These are phyloP conservation scores for Kwoniella newhampshirensis DNA, from an alignment of 768 basidiomycete genomes.

Conservation along the genomic window DNA sequence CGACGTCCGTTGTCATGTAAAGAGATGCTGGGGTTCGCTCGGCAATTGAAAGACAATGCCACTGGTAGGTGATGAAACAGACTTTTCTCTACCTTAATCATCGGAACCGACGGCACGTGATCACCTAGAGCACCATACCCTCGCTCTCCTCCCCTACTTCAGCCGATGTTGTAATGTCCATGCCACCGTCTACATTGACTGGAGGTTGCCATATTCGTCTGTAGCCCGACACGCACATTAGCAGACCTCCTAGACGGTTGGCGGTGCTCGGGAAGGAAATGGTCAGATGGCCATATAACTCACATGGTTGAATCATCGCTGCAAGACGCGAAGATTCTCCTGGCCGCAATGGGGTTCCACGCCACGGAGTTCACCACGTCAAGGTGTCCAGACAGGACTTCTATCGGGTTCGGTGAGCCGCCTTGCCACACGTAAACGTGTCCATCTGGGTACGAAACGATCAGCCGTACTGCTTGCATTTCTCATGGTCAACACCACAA, in stretches of 20 bases:
- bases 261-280: too few species aligned
- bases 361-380: constrained; percentile 89
- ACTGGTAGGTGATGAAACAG: too few species aligned
- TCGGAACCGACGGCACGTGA: too few species aligned
- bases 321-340: constrained; percentile 88
- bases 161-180: background rate
- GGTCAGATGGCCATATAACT: constrained; percentile 19
- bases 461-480: background rate
- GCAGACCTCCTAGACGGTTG: too few species aligned
- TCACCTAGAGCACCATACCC: constrained; percentile 5
- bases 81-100: too few species aligned
- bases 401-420: constrained; percentile 76
- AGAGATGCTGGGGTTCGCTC: too few species aligned
- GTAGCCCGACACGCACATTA: background rate
- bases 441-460: constrained; percentile 63
- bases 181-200: background rate
- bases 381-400: constrained; percentile 84
- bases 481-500: constrained; percentile 2
- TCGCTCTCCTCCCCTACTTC: background rate
- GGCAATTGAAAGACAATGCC: too few species aligned
- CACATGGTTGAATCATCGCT: constrained; percentile 83
- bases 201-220: constrained; percentile 51
- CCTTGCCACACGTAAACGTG: constrained; percentile 96
- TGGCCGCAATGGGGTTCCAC: constrained; percentile 86
- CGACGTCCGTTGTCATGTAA: too few species aligned